Conservation (phyloP, 2,329 filamentous ascomycete species). For the Hypoxylon sp. region DNA sequence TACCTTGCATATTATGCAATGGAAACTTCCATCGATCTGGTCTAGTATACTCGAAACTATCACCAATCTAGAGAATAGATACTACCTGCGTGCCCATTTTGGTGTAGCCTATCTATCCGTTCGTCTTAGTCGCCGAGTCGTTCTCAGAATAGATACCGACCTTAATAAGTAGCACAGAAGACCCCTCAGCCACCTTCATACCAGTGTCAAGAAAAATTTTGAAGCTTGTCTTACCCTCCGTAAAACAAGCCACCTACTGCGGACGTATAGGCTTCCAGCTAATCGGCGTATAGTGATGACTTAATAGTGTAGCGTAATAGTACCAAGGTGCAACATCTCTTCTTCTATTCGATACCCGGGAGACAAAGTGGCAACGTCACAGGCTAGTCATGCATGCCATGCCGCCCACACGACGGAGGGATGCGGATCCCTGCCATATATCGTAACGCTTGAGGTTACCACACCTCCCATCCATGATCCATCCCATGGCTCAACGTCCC, state of each 20-base stretch:
- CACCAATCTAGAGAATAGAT: no score
- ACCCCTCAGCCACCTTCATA: slow-evolving; percentile 13
- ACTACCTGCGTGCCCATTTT: no score
- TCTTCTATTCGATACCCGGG: slow-evolving; percentile 9
- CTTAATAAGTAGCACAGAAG: background rate
- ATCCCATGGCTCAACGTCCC: no score
- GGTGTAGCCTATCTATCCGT: slow-evolving; percentile 1
- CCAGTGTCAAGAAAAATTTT: no score
- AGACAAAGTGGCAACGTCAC: slow-evolving; percentile 11
- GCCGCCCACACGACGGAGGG: slow-evolving; percentile 13
- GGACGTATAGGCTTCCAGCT: no score
- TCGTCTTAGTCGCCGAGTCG: slow-evolving; percentile 3
- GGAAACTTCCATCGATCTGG: background rate
- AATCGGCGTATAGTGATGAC: no score
- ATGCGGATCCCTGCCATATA: slow-evolving; percentile 32
- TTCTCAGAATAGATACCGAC: slow-evolving; percentile 15
- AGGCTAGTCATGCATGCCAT: slow-evolving; percentile 16
- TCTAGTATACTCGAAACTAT: no score
- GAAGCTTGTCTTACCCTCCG: no score
- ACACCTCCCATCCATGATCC: slow-evolving; percentile 13
- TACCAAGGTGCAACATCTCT: no score
- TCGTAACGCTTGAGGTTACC: slow-evolving; percentile 27
- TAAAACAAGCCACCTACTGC: no score
- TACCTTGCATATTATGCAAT: slow-evolving; percentile 13
- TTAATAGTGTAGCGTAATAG: no score